Base-by-base conservation (phyloP, 768 basidiomycete species). In the Russula emetica region DNA sequence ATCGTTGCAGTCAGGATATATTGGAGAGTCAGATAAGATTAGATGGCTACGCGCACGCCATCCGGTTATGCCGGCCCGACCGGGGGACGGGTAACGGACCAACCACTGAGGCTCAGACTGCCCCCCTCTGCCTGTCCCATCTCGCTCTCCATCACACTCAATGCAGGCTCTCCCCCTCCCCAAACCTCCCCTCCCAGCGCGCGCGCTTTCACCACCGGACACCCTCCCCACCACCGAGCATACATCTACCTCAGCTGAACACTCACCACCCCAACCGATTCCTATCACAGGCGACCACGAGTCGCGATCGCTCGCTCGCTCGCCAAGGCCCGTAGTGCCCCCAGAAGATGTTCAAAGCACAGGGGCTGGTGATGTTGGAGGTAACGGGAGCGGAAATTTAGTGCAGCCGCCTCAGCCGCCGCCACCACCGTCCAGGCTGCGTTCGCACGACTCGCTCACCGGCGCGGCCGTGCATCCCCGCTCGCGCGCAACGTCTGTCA, bases 121-220 rank as follows among this genome's bases (percentile, higher is more conserved):
- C 10, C 52, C 28, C 2, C n/a, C 20, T 26, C 45, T 60, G 36
- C 24, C 28, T 47, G 63, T 60, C 36, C 36, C 54, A 47, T 56
- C 53, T 60, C 30, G 40, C 53, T 42, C 52, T 52, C 58, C 58
- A 60, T 60, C 53, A 60, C 57, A 38, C 14, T 38, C 60, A 24
- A 65, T 65, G 64, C 64, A 65, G 32, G 60, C 64, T 9, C 64
- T 61, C 34, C 55, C 64, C 55, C 59, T 45, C 49, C 59, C 59
- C 14, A 61, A 64, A 32, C 63, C 63, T 26, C 42, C 58, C 30
- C 58, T 64, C 63, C 53, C 58, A 9, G 58, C 42, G 5, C 53
- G 58, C 45, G 47, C 45, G 30, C 45, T 44, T 13, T 60, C 63
- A 11, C 63, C 63, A n/a, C 10, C 58, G 36, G 40, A 50, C 36